These are phyloP conservation scores for Citrus reticulata DNA, from an alignment of 345 rosid genomes.

Conservation along the genomic window DNA sequence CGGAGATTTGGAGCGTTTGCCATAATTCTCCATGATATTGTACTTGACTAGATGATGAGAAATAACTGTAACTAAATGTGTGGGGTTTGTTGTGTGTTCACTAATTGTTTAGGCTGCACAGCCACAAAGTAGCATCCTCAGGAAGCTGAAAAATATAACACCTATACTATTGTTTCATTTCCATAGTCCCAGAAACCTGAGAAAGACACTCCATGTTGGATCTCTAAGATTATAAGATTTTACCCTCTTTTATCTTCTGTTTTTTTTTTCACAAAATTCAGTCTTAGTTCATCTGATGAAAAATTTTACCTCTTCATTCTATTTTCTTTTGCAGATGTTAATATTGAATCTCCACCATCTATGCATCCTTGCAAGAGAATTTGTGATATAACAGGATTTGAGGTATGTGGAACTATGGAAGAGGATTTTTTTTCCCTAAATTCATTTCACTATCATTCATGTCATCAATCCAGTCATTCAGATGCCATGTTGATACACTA, in stretches of 20 bases:
- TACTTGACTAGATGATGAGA: neutral
- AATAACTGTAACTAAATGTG: no score
- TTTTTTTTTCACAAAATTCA: neutral
- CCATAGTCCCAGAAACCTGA: neutral
- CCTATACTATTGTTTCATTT: neutral
- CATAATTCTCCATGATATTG: neutral
- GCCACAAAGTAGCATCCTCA: neutral
- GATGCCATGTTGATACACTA: neutral
- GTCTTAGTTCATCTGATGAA: neutral
- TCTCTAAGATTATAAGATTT: neutral
- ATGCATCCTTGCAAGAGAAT: slow-evolving; percentile 77
- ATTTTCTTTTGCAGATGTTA: slow-evolving; percentile 53
- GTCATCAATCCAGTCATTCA: neutral
- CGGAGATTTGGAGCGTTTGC: neutral
- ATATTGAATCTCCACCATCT: slow-evolving; percentile 87
- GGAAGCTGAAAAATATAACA: neutral
- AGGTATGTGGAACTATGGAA: slow-evolving; percentile 40
- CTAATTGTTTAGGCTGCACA: neutral
- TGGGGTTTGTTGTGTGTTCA: neutral
- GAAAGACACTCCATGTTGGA: neutral
- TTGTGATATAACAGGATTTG: slow-evolving; percentile 84
- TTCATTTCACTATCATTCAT: neutral
- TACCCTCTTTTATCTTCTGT: neutral
- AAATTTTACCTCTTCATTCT: neutral
- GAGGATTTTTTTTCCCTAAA: no score